Conservation (phyloP, 345 rosid genomes). For the Anastatica hierochuntica region DNA sequence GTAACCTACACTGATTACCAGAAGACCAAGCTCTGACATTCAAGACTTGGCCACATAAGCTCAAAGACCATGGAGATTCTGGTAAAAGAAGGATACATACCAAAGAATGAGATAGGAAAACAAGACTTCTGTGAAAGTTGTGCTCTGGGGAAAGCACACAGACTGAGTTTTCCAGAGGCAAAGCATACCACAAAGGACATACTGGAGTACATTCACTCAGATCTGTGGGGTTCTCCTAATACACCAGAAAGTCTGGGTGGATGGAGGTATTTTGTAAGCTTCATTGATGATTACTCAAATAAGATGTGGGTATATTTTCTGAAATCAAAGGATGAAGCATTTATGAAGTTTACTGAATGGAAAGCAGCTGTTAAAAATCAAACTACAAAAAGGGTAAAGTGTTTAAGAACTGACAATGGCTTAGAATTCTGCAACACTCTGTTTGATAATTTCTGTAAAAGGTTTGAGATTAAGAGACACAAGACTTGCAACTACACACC, state of each 20-base stretch:
- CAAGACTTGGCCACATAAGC: background rate
- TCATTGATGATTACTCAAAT: background rate
- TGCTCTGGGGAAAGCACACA: background rate
- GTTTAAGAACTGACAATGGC: background rate
- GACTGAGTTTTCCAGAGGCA: background rate
- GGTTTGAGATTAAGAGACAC: background rate
- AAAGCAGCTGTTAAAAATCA: background rate
- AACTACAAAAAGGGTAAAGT: background rate
- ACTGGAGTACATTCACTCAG: background rate
- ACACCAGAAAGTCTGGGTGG: no score
- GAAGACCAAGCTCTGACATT: background rate
- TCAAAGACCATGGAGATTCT: background rate
- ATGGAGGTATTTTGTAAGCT: background rate
- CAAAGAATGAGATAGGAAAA: background rate
- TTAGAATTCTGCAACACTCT: background rate
- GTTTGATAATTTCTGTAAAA: background rate
- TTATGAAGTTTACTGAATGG: background rate
- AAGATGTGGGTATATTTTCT: background rate
- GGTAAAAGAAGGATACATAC: no score
- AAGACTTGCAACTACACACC: background rate
- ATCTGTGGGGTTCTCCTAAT: background rate
- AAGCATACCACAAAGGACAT: background rate
- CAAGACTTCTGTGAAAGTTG: background rate
- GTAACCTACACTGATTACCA: background rate
- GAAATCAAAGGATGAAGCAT: background rate